Base-by-base conservation (phyloP, 345 rosid genomes). In the Anacardium occidentale region DNA sequence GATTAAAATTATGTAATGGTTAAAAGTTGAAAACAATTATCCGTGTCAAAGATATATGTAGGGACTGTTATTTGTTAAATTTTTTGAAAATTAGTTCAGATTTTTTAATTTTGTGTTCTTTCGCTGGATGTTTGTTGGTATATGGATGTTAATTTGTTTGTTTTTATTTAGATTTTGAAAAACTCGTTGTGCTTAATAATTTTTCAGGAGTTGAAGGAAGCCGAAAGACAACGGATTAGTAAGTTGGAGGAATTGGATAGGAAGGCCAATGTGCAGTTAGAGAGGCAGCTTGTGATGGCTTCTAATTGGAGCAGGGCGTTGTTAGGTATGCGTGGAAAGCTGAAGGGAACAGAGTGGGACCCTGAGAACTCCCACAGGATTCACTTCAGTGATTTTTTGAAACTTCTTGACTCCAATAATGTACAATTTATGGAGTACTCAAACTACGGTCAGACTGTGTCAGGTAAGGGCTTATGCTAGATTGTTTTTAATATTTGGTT, bases 401-500 rank as follows among this genome's bases (percentile, higher is more conserved):
- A 81, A 62, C 93, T 91, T 37, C 84, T 90, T n/a, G 83, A 94
- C 73, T 82, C 98, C 25, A 91, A 89, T 70, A 85, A 87, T 75
- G 97, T 94, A 71, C 94, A 90, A 62, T 91, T 83, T 70, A 91
- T 94, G 90, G 98, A 94, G 77, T 91, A 91, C 69, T 88, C 93
- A 0, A 86, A 91, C 56, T 90, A 91, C 74, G 98, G 97, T 34
- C 97, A 90, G 81, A 83, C 93, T 0, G 77, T 94, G 71, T 91
- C 97, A 74, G 98, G 98, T 94, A 75, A 17, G 22, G 15, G 21
- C 26, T 56, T 52, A 57, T 66, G 24, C 62, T 64, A 53, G n/a
- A 26, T n/a, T 50, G 51, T 62, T 58, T n/a, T 45, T 61, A n/a
- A 70, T 13, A 22, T 62, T 66, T 26, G 11, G 54, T 22, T 57